These are phyloP conservation scores for Plasmodium knowlesi DNA, from an alignment of 169 alveolate genomes.

Conservation along the genomic window DNA sequence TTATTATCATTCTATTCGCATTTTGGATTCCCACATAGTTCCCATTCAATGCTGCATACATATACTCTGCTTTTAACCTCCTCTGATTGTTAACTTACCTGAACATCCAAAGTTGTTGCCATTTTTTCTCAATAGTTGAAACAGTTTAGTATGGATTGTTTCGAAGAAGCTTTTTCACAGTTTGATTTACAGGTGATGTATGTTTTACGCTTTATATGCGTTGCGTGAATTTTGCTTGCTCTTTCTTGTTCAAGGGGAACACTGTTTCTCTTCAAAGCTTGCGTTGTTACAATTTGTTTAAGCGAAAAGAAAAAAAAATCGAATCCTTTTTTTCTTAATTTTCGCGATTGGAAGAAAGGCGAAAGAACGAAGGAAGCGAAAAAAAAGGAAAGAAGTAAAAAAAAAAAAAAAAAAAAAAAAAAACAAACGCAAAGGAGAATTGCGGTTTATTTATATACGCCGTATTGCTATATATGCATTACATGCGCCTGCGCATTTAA, in stretches of 20 bases:
- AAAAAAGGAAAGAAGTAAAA: too few relatives aligned
- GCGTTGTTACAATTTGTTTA: neutral
- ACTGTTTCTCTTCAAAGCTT: neutral
- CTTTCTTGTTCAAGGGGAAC: neutral
- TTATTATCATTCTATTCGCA: neutral
- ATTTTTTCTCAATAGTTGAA: neutral
- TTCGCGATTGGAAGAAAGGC: neutral
- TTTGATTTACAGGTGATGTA: neutral
- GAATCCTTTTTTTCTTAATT: neutral
- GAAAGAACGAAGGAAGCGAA: neutral
- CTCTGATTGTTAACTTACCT: constrained; percentile 2
- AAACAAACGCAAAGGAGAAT: neutral
- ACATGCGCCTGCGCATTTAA: neutral
- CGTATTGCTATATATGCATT: neutral
- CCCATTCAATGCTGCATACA: neutral
- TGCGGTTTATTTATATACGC: neutral
- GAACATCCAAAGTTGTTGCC: constrained; percentile 72
- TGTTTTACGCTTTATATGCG: neutral
- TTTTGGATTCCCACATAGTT: neutral
- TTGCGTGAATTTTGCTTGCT: neutral
- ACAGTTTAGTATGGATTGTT: constrained; percentile 4
- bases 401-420: too few relatives aligned
- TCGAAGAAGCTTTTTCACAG: constrained; percentile 2
- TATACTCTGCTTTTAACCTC: neutral
- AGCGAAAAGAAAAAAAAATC: neutral